Conservation (phyloP, 441 rosid species). For the Populus hybrid region DNA sequence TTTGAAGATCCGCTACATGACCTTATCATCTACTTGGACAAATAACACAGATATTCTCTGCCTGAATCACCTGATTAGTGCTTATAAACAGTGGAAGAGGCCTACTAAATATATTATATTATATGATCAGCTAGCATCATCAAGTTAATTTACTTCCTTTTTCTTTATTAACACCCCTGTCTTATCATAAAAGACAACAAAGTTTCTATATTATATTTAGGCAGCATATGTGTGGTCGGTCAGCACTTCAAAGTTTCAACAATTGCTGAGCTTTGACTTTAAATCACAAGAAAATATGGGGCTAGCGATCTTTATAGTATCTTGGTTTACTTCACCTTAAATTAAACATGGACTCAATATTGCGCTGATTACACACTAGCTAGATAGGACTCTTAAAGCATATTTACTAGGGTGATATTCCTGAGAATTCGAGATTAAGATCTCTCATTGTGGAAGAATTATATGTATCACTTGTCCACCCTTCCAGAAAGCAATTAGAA, state of each 20-base stretch:
- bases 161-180: too few species aligned
- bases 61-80: neutral
- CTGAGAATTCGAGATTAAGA: neutral
- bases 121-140: neutral
- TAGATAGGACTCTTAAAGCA: neutral
- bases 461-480: neutral
- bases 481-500: neutral
- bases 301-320: neutral
- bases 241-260: neutral
- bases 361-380: neutral
- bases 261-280: neutral
- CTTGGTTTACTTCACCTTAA: neutral
- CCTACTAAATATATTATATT: too few species aligned
- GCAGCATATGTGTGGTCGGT: neutral
- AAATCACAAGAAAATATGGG: neutral
- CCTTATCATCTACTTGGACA: neutral
- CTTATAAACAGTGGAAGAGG: neutral
- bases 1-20: slow-evolving; percentile 24
- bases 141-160: neutral
- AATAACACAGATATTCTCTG: neutral
- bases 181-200: neutral
- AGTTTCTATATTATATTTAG: neutral
- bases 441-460: neutral
- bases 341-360: too few species aligned
- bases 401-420: neutral